A percentile compares a stretch with the other conserved stretches of the same genome.
Evolutionary conservation across 1,284 basidiomycete species (phyloP).

Genomic region (Naganishia sp.): DNA sequence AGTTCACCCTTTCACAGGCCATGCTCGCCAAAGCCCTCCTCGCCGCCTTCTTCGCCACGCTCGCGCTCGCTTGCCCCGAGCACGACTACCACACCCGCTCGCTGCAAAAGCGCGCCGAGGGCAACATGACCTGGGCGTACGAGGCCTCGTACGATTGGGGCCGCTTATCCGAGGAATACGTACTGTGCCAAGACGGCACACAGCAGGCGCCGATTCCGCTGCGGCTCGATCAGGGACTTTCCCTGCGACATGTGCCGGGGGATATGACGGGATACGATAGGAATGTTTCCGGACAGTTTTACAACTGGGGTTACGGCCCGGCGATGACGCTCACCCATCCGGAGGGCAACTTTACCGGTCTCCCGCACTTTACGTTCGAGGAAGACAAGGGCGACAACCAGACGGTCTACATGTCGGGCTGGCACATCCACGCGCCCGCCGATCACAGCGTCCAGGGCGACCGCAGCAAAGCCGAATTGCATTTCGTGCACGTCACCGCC

Average conservation of each 20-base stretch:
- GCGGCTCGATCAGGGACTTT: conserved; percentile 36
- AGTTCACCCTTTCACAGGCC: background rate
- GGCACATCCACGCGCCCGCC: conserved; percentile 37
- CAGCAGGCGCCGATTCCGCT: conserved; percentile 37
- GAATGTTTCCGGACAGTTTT: conserved; percentile 32
- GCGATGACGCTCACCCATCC: conserved; percentile 36
- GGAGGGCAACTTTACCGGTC: conserved; percentile 33
- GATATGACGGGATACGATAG: conserved; percentile 29
- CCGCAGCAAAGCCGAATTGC: conserved; percentile 36
- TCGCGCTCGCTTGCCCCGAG: conserved; percentile 23
- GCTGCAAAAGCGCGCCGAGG: conserved; percentile 6
- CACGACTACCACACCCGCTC: conserved; percentile 18
- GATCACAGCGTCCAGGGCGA: conserved; percentile 37
- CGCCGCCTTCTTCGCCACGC: conserved; percentile 6
- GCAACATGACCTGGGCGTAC: conserved; percentile 24
- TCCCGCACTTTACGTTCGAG: conserved; percentile 35
- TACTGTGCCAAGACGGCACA: conserved; percentile 36
- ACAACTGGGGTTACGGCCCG: conserved; percentile 38
- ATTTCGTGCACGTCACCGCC: conserved; percentile 37
- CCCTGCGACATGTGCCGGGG: conserved; percentile 30
- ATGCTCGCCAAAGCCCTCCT: conserved; percentile 25
- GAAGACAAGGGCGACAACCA: conserved; percentile 34
- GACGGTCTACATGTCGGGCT: conserved; percentile 38
- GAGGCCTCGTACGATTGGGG: conserved; percentile 39
- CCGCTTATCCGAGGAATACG: conserved; percentile 32